A percentile compares a stretch with the other conserved stretches of the same genome.
phyloP scores from a whole-genome alignment of 805 yeast species.

The Yamadazyma takamatsuzukensis region DNA sequence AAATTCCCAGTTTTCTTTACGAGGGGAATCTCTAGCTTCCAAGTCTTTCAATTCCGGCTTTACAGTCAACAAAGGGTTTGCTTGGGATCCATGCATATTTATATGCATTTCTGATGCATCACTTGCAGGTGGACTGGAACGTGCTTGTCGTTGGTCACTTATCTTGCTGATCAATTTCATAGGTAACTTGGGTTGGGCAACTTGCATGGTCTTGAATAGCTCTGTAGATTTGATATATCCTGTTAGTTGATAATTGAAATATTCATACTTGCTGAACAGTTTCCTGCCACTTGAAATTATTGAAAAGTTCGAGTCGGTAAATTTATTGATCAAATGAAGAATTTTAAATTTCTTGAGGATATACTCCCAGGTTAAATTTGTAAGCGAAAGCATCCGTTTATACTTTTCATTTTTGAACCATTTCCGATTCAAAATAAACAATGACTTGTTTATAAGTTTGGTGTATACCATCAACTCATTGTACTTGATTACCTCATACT shows the following conservation, averaged over 20 bases:
- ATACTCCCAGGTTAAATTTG: constrained; percentile 42
- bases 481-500: constrained; percentile 35
- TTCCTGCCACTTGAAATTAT: constrained; percentile 12
- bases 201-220: constrained; percentile 40
- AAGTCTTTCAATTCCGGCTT: no score
- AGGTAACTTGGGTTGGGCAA: constrained; percentile 33
- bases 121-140: neutral
- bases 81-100: no score
- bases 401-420: constrained; percentile 46
- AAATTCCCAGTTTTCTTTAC: no score
- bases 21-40: no score
- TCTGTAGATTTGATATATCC: constrained; percentile 39
- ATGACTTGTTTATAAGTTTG: constrained; percentile 38
- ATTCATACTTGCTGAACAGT: constrained; percentile 22
- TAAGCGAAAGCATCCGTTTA: constrained; percentile 41
- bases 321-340: constrained; percentile 24
- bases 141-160: constrained; percentile 6
- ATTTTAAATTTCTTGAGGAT: constrained; percentile 34
- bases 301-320: constrained; percentile 17
- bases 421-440: constrained; percentile 39
- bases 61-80: no score
- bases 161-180: constrained; percentile 10
- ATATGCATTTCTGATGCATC: no score
- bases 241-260: constrained; percentile 38
- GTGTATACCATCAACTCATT: constrained; percentile 36